A percentile compares a stretch with the other conserved stretches of the same genome.
These are phyloP conservation scores for Lecanicillium sp. DNA, from an alignment of 2,329 filamentous ascomycete species.

Conservation along the genomic window DNA sequence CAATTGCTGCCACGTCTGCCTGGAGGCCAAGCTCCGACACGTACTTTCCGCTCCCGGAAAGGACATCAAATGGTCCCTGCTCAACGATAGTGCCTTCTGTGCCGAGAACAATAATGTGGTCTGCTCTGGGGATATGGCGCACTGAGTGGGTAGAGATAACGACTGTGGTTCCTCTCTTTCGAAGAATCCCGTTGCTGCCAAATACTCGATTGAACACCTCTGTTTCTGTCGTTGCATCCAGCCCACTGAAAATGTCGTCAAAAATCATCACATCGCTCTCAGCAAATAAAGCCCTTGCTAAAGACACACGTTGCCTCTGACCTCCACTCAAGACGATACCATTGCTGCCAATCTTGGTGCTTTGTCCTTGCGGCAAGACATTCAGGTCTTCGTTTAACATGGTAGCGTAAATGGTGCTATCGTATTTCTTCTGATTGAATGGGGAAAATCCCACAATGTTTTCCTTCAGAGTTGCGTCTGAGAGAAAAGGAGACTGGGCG, in stretches of 20 bases:
- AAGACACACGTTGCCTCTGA: not conserved
- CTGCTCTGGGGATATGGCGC: slow-evolving; percentile 24
- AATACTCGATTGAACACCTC: slow-evolving; percentile 12
- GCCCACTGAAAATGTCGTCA: not conserved
- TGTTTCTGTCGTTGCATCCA: slow-evolving; percentile 21
- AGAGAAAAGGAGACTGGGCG: not conserved
- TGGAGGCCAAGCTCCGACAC: slow-evolving; percentile 5
- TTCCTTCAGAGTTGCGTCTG: not conserved
- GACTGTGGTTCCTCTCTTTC: slow-evolving; percentile 27
- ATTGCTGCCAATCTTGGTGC: slow-evolving; percentile 1
- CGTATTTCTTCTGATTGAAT: not conserved
- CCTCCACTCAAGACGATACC: slow-evolving; percentile 3
- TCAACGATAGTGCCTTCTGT: slow-evolving; percentile 7
- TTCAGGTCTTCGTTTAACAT: not conserved
- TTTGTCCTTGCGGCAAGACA: not conserved
- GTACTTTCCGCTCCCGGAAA: not conserved
- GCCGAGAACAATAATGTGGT: slow-evolving; percentile 39
- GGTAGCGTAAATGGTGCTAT: not conserved
- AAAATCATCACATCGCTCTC: not conserved
- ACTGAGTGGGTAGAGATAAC: slow-evolving; percentile 30
- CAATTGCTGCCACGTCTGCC: not conserved
- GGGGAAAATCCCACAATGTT: slow-evolving; percentile 1
- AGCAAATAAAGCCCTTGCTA: slow-evolving; percentile 1
- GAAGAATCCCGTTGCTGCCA: slow-evolving; percentile 21
- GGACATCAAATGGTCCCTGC: not conserved